Evolutionary conservation across 768 basidiomycete species (phyloP).

Genomic region (Gymnopilus dilepis): DNA sequence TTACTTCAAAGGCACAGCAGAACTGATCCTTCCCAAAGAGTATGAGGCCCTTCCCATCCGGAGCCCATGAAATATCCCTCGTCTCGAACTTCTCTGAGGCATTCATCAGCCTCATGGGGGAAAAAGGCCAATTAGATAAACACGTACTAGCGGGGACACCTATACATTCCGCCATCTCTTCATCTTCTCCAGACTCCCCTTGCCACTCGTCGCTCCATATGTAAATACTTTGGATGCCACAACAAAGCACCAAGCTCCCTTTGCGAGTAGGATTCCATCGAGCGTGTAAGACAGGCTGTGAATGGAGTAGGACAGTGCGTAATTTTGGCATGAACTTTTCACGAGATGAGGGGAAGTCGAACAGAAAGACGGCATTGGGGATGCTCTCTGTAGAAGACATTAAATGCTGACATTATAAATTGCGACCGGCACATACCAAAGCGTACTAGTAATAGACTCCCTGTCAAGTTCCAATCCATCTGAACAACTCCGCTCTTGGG

Average conservation of each 20-base stretch:
- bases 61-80: constrained; percentile 76
- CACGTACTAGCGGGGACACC: constrained; percentile 85
- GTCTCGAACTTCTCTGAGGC: constrained; percentile 70
- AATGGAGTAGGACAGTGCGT: constrained; percentile 71
- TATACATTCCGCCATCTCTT: constrained; percentile 90
- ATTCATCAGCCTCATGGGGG: background rate
- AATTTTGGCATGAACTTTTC: constrained; percentile 64
- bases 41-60: constrained; percentile 83
- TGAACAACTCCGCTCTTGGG: constrained; percentile 74
- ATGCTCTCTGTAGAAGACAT: constrained; percentile 52
- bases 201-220: constrained; percentile 88
- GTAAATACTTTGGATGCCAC: constrained; percentile 69
- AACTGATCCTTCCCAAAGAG: constrained; percentile 80
- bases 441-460: constrained; percentile 72
- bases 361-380: constrained; percentile 71
- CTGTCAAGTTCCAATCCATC: constrained; percentile 83
- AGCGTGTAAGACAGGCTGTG: constrained; percentile 64
- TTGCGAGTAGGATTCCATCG: constrained; percentile 88
- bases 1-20: constrained; percentile 85
- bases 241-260: constrained; percentile 71
- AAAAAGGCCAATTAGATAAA: background rate
- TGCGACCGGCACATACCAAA: constrained; percentile 54
- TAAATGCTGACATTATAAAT: constrained; percentile 14
- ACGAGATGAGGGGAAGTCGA: constrained; percentile 67
- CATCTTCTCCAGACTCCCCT: constrained; percentile 56